These are phyloP conservation scores for Ceratobasidium sp. DNA, from an alignment of 1,284 basidiomycete species.

Conservation along the genomic window DNA sequence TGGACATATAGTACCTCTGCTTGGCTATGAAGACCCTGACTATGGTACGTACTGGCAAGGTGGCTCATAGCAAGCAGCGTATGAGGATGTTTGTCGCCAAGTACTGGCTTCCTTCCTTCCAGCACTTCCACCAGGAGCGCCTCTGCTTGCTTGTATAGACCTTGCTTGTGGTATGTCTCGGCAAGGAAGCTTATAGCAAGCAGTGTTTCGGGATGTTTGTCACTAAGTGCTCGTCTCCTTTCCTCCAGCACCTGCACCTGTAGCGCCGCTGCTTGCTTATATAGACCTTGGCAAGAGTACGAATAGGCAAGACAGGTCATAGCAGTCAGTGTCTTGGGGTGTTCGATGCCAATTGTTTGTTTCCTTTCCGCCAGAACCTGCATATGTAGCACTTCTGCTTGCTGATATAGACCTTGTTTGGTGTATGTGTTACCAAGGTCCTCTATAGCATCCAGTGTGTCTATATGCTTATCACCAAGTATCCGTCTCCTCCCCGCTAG, in stretches of 20 bases:
- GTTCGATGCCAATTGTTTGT: neutral
- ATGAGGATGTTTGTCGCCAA: constrained; percentile 14
- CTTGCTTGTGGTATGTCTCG: too few relatives aligned
- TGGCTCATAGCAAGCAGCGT: neutral
- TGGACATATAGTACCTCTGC: too few relatives aligned
- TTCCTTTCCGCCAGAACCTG: neutral
- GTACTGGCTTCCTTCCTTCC: neutral
- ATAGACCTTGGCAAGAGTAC: neutral
- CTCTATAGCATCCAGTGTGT: neutral
- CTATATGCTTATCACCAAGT: neutral
- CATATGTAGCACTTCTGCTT: neutral
- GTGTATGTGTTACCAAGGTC: neutral
- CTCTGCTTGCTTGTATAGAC: neutral
- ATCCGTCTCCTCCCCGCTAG: neutral
- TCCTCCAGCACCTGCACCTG: neutral
- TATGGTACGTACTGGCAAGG: neutral
- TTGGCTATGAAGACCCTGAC: too few relatives aligned
- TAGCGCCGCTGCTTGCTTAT: neutral
- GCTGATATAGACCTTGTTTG: neutral
- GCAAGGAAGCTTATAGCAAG: constrained; percentile 1
- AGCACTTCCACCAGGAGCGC: neutral
- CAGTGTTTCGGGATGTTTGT: neutral
- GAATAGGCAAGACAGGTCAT: neutral
- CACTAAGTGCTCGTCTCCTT: neutral
- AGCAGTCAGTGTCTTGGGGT: neutral